Evolutionary conservation across 371 early-diverging fungal species (phyloP).

Genomic region (Phascolomyces articulosus): DNA sequence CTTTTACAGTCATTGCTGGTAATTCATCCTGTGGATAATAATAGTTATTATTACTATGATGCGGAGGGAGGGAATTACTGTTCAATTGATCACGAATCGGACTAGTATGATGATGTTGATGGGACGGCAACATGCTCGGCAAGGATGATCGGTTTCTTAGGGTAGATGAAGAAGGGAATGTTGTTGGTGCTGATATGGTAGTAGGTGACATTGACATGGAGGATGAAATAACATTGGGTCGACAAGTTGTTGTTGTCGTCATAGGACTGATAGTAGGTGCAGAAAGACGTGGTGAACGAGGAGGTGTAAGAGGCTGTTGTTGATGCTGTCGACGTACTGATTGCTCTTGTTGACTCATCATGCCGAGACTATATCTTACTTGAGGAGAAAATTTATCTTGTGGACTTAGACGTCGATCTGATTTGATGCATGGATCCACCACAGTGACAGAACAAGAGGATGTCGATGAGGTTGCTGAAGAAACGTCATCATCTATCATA

Average conservation of each 20-base stretch:
- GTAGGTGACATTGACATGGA: too few species aligned
- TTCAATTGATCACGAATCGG: not conserved
- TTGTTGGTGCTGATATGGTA: too few species aligned
- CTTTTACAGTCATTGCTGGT: constrained; percentile 35
- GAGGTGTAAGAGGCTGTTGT: not conserved
- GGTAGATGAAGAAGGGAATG: constrained; percentile 13
- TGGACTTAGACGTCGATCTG: not conserved
- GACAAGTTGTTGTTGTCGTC: constrained; percentile 15
- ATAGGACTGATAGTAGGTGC: constrained; percentile 24
- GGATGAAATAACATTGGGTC: constrained; percentile 27
- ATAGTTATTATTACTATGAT: not conserved
- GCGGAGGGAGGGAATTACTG: too few species aligned
- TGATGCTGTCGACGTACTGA: not conserved
- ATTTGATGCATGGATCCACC: not conserved
- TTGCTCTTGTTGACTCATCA: constrained; percentile 5
- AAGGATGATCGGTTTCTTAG: constrained; percentile 7
- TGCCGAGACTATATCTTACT: constrained; percentile 27
- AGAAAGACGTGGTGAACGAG: constrained; percentile 38
- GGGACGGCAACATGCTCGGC: constrained; percentile 13
- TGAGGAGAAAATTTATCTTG: constrained; percentile 20
- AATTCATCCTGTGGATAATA: constrained; percentile 20
- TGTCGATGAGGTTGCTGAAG: constrained; percentile 17
- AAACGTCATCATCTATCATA: constrained; percentile 24
- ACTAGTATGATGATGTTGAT: too few species aligned
- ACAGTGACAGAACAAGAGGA: not conserved